These are phyloP conservation scores for Sungouiozyma ichnusensis DNA, from an alignment of 805 yeast genomes.

Conservation along the genomic window DNA sequence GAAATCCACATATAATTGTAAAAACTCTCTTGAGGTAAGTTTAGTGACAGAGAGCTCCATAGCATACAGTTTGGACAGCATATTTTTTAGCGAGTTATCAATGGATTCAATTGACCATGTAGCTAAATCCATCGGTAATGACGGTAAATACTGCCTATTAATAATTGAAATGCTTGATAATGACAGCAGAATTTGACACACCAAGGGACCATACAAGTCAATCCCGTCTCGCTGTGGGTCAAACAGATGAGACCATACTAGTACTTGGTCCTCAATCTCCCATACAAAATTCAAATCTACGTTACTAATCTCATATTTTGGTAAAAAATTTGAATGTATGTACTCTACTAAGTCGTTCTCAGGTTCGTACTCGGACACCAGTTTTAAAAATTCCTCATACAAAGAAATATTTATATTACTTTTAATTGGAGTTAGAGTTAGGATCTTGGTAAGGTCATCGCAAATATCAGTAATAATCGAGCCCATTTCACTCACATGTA, in stretches of 20 bases:
- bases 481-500: not conserved
- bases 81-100: not conserved
- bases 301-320: slow-evolving; percentile 10
- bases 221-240: slow-evolving; percentile 3
- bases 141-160: slow-evolving; percentile 15
- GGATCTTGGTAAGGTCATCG: not conserved
- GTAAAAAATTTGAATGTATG: slow-evolving; percentile 12
- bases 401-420: not conserved
- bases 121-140: not conserved
- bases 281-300: slow-evolving; percentile 14
- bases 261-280: not conserved
- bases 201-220: not conserved
- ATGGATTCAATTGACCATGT: not conserved
- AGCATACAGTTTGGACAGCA: slow-evolving; percentile 10
- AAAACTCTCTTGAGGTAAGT: slow-evolving; percentile 11
- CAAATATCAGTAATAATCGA: not conserved
- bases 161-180: slow-evolving; percentile 15
- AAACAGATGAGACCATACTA: slow-evolving; percentile 10
- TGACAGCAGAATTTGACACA: slow-evolving; percentile 17
- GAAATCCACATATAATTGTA: slow-evolving; percentile 10
- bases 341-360: slow-evolving; percentile 8
- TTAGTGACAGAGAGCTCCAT: slow-evolving; percentile 13
- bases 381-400: not conserved
- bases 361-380: not conserved
- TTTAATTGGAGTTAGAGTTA: not conserved